Percentiles rank a stretch among this genome's conserved stretches.
phyloP scores from a whole-genome alignment of 495 filamentous ascomycete species.

The Darksidea phi region DNA sequence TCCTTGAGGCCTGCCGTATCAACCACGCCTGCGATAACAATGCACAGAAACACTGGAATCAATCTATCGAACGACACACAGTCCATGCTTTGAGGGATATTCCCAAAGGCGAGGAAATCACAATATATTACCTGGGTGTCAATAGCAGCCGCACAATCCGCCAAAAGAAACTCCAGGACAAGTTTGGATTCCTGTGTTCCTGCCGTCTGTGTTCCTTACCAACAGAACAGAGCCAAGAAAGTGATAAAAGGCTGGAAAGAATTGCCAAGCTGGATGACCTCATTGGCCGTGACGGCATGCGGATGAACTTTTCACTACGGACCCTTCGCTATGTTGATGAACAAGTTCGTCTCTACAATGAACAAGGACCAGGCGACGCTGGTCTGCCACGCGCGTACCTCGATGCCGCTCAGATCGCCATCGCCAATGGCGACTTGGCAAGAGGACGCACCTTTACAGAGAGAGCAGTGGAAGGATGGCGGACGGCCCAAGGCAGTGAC shows the following conservation, averaged over 20 bases:
- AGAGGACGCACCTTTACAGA: slow-evolving; percentile 26
- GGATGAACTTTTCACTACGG: slow-evolving; percentile 18
- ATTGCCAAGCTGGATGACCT: slow-evolving; percentile 18
- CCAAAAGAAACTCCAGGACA: slow-evolving; percentile 20
- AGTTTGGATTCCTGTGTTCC: slow-evolving; percentile 23
- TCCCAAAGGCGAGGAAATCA: slow-evolving; percentile 31
- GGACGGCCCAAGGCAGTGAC: slow-evolving; percentile 27
- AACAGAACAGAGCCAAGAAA: slow-evolving; percentile 21
- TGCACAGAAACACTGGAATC: slow-evolving; percentile 35
- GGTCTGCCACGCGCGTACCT: slow-evolving; percentile 21
- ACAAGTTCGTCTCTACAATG: slow-evolving; percentile 24
- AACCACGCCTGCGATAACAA: slow-evolving; percentile 39
- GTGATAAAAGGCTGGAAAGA: slow-evolving; percentile 18
- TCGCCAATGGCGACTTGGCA: slow-evolving; percentile 30
- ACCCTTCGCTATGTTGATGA: slow-evolving; percentile 28
- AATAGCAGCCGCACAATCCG: slow-evolving; percentile 15
- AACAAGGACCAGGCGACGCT: slow-evolving; percentile 18
- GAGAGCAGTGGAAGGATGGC: slow-evolving; percentile 30
- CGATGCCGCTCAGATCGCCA: slow-evolving; percentile 25
- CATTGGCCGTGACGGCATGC: slow-evolving; percentile 21
- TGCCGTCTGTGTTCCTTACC: slow-evolving; percentile 25
- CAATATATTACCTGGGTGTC: slow-evolving; percentile 21
- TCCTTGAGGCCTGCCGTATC: slow-evolving; percentile 26
- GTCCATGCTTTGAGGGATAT: slow-evolving; percentile 36
- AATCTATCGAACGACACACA: slow-evolving; percentile 18